These are phyloP conservation scores for Xylaria sp. DNA, from an alignment of 2,329 filamentous ascomycete species.

Conservation along the genomic window DNA sequence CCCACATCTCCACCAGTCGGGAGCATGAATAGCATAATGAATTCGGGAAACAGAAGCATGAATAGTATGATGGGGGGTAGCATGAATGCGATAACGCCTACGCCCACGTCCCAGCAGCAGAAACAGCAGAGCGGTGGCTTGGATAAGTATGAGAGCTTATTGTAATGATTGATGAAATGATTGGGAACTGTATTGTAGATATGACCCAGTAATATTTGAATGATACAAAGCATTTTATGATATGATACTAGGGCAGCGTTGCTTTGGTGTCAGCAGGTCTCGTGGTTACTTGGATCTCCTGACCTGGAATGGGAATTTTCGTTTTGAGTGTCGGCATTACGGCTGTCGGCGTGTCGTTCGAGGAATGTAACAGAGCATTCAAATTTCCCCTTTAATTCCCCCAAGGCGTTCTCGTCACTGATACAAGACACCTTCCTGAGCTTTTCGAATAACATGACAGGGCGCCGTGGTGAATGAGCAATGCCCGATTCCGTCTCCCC, in stretches of 20 bases:
- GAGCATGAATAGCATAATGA: slow-evolving; percentile 45
- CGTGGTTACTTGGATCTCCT: neutral
- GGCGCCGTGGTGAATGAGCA: slow-evolving; percentile 43
- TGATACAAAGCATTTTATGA: neutral
- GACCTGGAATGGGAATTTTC: neutral
- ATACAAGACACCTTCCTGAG: slow-evolving; percentile 28
- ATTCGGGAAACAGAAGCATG: slow-evolving; percentile 40
- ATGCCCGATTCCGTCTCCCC: slow-evolving; percentile 34
- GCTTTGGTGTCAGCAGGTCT: neutral
- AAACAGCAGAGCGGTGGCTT: slow-evolving; percentile 59
- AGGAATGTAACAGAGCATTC: neutral
- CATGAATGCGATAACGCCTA: slow-evolving; percentile 31
- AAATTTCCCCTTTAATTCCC: too few relatives aligned
- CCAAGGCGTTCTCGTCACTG: slow-evolving; percentile 2
- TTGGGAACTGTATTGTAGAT: slow-evolving; percentile 5
- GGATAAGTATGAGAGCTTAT: slow-evolving; percentile 74
- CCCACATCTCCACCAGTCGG: slow-evolving; percentile 37
- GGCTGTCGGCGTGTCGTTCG: neutral
- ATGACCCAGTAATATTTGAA: neutral
- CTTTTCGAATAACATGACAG: slow-evolving; percentile 24
- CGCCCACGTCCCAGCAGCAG: slow-evolving; percentile 6
- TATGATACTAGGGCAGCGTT: neutral
- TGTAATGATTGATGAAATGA: slow-evolving; percentile 54
- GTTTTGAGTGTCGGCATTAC: neutral
- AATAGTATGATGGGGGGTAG: slow-evolving; percentile 41